Percentiles rank a stretch among this genome's conserved stretches.
Evolutionary conservation across 2,329 filamentous ascomycete genomes (phyloP).

Genomic region (Pseudocercospora macadamiae): DNA sequence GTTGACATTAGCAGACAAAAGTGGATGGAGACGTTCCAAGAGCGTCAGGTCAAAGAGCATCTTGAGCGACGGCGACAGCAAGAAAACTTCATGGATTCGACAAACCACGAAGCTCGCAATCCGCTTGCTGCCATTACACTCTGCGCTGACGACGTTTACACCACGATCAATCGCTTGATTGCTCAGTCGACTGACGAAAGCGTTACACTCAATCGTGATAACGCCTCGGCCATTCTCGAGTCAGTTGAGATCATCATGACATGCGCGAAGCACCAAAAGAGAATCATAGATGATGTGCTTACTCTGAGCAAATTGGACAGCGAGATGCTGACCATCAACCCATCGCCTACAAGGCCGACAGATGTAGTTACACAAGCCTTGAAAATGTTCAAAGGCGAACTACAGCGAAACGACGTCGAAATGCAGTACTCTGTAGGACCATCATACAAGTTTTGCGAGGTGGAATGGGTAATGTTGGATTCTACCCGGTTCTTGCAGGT

Average conservation of each 20-base stretch:
- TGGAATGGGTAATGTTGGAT: conserved; percentile 24
- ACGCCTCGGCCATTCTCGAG: conserved; percentile 21
- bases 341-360: conserved; percentile 38
- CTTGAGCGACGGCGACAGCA: conserved; percentile 38
- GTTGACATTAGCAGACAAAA: conserved; percentile 46
- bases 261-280: conserved; percentile 36
- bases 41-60: conserved; percentile 42
- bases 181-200: not conserved
- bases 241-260: conserved; percentile 34
- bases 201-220: not conserved
- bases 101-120: conserved; percentile 48
- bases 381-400: conserved; percentile 44
- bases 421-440: conserved; percentile 42
- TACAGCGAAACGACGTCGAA: conserved; percentile 40
- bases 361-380: conserved; percentile 40
- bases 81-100: conserved; percentile 37
- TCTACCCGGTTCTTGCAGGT: conserved; percentile 29
- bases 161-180: conserved; percentile 7
- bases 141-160: conserved; percentile 44
- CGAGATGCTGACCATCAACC: conserved; percentile 40
- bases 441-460: conserved; percentile 7
- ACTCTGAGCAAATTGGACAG: conserved; percentile 45
- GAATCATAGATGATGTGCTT: conserved; percentile 52
- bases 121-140: conserved; percentile 48
- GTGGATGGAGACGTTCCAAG: conserved; percentile 44